phyloP scores from a whole-genome alignment of 305 asterid species.

The Solanum hybrid region DNA sequence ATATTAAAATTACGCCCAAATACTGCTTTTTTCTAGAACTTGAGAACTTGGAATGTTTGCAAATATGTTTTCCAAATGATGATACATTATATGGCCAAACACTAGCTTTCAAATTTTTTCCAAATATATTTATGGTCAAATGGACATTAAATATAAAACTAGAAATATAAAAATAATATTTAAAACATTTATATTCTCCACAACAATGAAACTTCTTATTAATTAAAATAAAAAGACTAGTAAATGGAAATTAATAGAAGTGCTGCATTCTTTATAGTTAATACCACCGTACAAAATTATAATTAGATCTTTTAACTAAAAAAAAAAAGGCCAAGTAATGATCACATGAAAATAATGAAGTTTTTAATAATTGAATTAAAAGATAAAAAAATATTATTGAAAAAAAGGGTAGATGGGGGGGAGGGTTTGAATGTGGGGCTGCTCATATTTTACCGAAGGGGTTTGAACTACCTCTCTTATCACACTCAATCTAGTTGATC shows the following conservation, averaged over 20 bases:
- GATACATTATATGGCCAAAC: no score
- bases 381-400: no score
- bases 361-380: background rate
- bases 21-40: no score
- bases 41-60: no score
- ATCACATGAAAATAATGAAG: background rate
- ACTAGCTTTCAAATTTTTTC: no score
- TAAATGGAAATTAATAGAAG: background rate
- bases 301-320: no score
- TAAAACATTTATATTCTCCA: background rate
- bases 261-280: background rate
- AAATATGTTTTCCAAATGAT: no score
- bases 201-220: background rate
- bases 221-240: background rate
- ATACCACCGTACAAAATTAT: background rate
- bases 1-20: no score
- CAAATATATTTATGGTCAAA: no score
- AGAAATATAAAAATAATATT: background rate
- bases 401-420: no score
- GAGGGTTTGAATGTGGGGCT: no score
- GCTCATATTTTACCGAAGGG: background rate
- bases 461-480: background rate
- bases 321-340: background rate
- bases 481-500: background rate
- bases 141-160: background rate